phyloP scores from a whole-genome alignment of 176 grass and related monocot species.

The Areca catechu region DNA sequence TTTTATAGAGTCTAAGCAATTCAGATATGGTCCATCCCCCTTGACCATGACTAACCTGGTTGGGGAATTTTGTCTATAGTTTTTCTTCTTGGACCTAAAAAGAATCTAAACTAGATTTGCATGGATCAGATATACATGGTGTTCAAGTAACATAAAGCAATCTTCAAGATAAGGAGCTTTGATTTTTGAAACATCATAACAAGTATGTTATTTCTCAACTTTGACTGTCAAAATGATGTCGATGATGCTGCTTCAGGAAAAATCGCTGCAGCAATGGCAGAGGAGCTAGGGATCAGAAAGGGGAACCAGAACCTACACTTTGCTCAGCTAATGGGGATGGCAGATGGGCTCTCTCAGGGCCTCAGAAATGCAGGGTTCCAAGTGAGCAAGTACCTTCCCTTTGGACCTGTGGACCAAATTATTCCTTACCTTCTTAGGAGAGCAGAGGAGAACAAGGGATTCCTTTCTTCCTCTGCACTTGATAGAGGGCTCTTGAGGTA shows the following conservation, averaged over 20 bases:
- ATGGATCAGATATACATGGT: no score
- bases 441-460: slow-evolving; percentile 86
- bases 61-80: no score
- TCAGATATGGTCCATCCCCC: no score
- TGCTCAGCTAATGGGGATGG: slow-evolving; percentile 98
- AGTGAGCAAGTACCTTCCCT: slow-evolving; percentile 90
- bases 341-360: slow-evolving; percentile 62
- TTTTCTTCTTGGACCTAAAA: no score
- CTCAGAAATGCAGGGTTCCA: slow-evolving; percentile 83
- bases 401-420: slow-evolving; percentile 82
- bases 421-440: slow-evolving; percentile 90
- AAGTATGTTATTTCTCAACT: no score
- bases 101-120: no score
- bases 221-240: no score
- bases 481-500: slow-evolving; percentile 77
- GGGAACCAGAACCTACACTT: slow-evolving; percentile 64
- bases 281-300: slow-evolving; percentile 51
- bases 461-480: slow-evolving; percentile 57
- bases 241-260: slow-evolving; percentile 20
- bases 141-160: no score
- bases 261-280: slow-evolving; percentile 48
- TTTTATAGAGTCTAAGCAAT: no score
- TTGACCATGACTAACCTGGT: no score
- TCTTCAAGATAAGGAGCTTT: no score
- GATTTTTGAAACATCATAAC: no score